phyloP scores from a whole-genome alignment of 2,329 filamentous ascomycete species.

The Claviceps spartinae region DNA sequence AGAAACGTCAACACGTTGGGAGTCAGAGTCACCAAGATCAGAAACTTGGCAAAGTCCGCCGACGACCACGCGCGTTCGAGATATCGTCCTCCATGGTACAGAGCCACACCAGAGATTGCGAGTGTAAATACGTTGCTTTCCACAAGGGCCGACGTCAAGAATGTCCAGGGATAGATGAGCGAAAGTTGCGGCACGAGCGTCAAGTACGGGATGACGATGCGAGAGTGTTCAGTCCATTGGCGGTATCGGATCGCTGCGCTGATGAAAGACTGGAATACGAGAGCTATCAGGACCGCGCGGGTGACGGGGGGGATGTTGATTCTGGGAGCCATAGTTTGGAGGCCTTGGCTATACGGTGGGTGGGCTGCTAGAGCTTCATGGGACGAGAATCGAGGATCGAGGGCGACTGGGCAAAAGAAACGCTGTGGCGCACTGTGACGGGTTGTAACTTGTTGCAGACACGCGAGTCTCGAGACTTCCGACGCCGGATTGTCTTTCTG shows the following conservation, averaged over 20 bases:
- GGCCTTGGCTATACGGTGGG: neutral
- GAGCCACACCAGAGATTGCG: constrained; percentile 57
- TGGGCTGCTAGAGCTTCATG: constrained; percentile 1
- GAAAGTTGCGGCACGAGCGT: constrained; percentile 74
- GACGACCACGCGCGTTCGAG: constrained; percentile 93
- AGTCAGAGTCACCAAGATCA: constrained; percentile 61
- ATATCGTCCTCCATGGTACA: constrained; percentile 89
- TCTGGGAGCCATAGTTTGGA: constrained; percentile 55
- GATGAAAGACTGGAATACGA: constrained; percentile 67
- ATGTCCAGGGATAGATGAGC: constrained; percentile 85
- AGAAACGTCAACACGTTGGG: constrained; percentile 68
- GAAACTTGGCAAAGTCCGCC: constrained; percentile 80
- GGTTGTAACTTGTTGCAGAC: neutral
- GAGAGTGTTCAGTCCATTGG: constrained; percentile 48
- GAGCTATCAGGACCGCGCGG: constrained; percentile 60
- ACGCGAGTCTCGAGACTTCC: neutral
- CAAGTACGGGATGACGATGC: constrained; percentile 71
- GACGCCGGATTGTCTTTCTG: neutral
- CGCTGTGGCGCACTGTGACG: neutral
- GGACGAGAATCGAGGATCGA: neutral
- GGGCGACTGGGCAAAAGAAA: neutral
- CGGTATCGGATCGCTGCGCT: constrained; percentile 66
- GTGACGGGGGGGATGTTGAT: constrained; percentile 90
- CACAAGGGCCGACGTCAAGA: constrained; percentile 72
- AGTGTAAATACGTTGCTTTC: constrained; percentile 90